Conservation (phyloP, 225 moss, liverwort and hornwort genomes). For the Pleurozium schreberi region DNA sequence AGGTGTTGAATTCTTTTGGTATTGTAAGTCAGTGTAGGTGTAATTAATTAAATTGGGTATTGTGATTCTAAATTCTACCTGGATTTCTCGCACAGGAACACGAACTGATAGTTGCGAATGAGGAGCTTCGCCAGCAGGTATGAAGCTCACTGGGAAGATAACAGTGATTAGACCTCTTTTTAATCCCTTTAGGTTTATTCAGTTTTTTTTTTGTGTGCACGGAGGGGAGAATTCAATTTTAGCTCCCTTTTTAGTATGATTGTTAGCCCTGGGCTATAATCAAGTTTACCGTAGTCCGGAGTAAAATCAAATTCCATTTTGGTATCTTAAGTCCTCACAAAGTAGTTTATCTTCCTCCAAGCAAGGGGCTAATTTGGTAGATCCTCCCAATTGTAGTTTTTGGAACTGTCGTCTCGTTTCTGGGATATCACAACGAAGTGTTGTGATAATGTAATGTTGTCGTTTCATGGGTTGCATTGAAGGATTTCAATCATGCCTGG, state of each 20-base stretch:
- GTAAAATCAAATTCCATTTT: neutral
- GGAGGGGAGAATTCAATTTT: neutral
- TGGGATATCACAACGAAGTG: neutral
- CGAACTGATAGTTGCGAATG: slow-evolving; percentile 25
- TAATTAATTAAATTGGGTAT: neutral
- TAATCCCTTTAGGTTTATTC: too few relatives aligned
- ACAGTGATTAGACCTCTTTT: neutral
- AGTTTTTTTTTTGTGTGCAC: neutral
- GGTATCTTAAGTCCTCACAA: neutral
- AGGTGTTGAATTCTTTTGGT: neutral
- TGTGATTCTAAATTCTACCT: neutral
- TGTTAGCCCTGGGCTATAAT: neutral
- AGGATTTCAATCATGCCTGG: neutral
- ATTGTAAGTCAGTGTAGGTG: neutral
- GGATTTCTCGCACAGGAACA: slow-evolving; percentile 14
- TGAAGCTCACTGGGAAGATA: neutral
- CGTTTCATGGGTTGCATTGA: neutral
- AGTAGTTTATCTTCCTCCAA: neutral
- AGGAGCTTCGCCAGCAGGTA: slow-evolving; percentile 36
- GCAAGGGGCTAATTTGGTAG: neutral
- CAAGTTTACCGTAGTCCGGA: neutral
- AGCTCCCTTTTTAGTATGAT: neutral
- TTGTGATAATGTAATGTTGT: neutral
- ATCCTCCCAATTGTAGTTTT: neutral
- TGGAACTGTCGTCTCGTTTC: neutral